Conservation (phyloP, 805 yeast genomes). For the Spathaspora gorwiae region DNA sequence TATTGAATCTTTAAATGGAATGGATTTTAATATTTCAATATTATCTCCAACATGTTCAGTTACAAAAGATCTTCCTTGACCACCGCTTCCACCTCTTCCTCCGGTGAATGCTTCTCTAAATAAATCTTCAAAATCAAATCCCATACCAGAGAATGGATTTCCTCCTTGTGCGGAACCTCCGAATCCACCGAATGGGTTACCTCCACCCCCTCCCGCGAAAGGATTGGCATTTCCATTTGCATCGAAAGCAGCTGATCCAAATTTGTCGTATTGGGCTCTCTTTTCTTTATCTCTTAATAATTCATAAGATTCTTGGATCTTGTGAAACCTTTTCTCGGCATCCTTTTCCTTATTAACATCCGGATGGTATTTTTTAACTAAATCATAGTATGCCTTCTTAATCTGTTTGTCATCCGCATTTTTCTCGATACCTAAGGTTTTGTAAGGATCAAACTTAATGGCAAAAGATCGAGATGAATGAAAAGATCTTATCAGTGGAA, state of each 20-base stretch:
- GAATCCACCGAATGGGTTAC: conserved; percentile 37
- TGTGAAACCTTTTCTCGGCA: conserved; percentile 87
- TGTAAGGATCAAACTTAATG: conserved; percentile 70
- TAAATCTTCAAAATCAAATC: conserved; percentile 42
- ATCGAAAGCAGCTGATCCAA: conserved; percentile 83
- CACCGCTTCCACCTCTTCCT: conserved; percentile 33
- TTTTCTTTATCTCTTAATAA: conserved; percentile 80
- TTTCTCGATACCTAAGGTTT: conserved; percentile 70
- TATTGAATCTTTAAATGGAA: conserved; percentile 81
- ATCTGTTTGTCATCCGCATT: conserved; percentile 76
- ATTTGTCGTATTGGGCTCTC: conserved; percentile 86
- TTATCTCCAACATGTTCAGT: conserved; percentile 88
- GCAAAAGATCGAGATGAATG: conserved; percentile 34
- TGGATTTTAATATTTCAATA: conserved; percentile 69
- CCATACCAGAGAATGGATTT: conserved; percentile 52
- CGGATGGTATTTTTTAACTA: conserved; percentile 94
- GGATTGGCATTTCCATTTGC: conserved; percentile 50
- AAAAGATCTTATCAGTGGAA: conserved; percentile 22
- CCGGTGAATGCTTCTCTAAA: conserved; percentile 46
- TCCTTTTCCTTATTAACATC: conserved; percentile 90
- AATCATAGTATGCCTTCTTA: conserved; percentile 88
- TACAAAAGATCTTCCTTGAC: conserved; percentile 45
- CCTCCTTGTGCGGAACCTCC: conserved; percentile 21
- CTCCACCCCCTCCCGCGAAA: conserved; percentile 47
- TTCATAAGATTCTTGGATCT: conserved; percentile 92